Evolutionary conservation across 2,329 filamentous ascomycete species (phyloP).

Genomic region (Zymoseptoria crescenta): DNA sequence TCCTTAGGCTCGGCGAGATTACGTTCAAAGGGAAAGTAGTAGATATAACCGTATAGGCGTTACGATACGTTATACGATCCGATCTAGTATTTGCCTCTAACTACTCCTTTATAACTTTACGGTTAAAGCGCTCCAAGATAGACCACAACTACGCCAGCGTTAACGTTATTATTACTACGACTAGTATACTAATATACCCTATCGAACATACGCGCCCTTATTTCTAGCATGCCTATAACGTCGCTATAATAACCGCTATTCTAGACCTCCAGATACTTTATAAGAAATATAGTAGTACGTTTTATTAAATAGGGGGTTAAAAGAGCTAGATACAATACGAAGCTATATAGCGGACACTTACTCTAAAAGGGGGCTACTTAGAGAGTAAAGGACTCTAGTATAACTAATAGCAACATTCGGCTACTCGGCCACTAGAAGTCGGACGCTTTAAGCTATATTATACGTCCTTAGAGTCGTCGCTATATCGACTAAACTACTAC

Average conservation of each 20-base stretch:
- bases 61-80: neutral
- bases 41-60: neutral
- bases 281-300: neutral
- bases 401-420: no score
- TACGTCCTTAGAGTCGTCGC: no score
- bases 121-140: neutral
- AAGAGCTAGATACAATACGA: neutral
- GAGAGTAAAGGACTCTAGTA: no score
- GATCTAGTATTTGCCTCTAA: neutral
- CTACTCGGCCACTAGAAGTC: no score
- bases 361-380: no score
- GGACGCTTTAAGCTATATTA: neutral
- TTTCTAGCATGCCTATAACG: no score
- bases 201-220: neutral
- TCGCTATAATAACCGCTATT: no score
- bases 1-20: slow-evolving; percentile 1
- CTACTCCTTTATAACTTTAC: neutral
- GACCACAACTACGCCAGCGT: neutral
- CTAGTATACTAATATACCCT: neutral
- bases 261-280: no score
- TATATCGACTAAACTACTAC: neutral
- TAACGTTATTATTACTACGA: neutral
- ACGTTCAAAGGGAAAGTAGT: neutral
- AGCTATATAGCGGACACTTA: neutral
- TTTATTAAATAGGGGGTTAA: neutral